phyloP scores from a whole-genome alignment of 306 rosid genomes.

The Alnus glutinosa region DNA sequence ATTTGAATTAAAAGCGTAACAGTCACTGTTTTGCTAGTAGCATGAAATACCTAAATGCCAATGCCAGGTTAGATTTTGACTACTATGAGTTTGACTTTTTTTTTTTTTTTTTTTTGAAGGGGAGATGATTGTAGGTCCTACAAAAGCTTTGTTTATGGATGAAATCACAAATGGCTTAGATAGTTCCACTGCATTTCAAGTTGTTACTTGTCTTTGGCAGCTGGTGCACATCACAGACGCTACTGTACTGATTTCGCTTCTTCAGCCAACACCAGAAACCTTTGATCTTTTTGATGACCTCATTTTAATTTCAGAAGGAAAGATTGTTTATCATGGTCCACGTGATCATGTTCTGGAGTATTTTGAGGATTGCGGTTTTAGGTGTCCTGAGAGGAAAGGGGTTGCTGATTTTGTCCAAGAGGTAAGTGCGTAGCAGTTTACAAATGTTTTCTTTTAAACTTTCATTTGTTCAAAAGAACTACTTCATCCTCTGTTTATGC shows the following conservation, averaged over 20 bases:
- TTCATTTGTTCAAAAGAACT: background rate
- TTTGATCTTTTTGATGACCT: constrained; percentile 53
- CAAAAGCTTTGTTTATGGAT: constrained; percentile 26
- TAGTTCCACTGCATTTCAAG: constrained; percentile 9
- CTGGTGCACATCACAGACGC: background rate
- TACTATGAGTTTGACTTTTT: background rate
- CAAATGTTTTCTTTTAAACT: background rate
- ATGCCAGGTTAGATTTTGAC: background rate
- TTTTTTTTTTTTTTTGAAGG: constrained; percentile 6
- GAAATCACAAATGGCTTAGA: constrained; percentile 11
- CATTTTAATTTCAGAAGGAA: constrained; percentile 40
- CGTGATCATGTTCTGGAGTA: constrained; percentile 36
- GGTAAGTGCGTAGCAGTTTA: background rate
- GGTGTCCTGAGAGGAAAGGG: constrained; percentile 51
- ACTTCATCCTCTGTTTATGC: background rate
- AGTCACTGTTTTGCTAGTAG: background rate
- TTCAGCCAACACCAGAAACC: constrained; percentile 54
- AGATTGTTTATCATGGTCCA: constrained; percentile 50
- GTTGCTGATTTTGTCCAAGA: constrained; percentile 24
- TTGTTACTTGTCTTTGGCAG: constrained; percentile 8
- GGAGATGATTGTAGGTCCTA: constrained; percentile 52
- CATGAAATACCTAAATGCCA: background rate
- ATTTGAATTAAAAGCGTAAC: background rate
- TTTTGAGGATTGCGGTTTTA: constrained; percentile 47
- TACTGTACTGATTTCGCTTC: constrained; percentile 44